phyloP scores from a whole-genome alignment of 345 rosid species.

The Eucalyptus fibrosa region DNA sequence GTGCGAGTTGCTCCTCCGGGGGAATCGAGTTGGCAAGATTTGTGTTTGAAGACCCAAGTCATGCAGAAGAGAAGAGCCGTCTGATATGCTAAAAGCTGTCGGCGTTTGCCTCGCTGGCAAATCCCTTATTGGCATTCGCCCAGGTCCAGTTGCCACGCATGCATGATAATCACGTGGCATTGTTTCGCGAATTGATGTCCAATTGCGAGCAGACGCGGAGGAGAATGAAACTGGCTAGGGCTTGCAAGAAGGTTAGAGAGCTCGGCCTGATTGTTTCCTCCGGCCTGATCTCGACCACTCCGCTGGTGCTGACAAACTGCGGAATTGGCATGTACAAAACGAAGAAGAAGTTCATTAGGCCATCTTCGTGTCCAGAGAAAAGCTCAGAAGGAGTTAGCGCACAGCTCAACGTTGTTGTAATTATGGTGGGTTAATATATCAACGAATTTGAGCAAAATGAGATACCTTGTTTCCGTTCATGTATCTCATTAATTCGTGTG shows the following conservation, averaged over 20 bases:
- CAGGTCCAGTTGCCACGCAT: constrained; percentile 12
- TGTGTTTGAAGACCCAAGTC: background rate
- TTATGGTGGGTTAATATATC: too few relatives aligned
- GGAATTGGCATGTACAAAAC: too few relatives aligned
- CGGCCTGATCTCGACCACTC: constrained; percentile 14
- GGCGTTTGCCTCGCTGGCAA: constrained; percentile 25
- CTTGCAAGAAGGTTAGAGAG: constrained; percentile 31
- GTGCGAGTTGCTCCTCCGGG: constrained; percentile 55
- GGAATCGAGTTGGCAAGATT: constrained; percentile 21
- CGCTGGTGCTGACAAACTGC: constrained; percentile 25
- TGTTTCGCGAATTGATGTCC: constrained; percentile 32
- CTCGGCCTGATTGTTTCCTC: constrained; percentile 32
- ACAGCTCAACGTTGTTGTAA: too few relatives aligned
- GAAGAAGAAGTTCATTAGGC: too few relatives aligned
- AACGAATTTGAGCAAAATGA: too few relatives aligned
- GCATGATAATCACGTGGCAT: constrained; percentile 24
- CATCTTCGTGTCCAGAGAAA: too few relatives aligned
- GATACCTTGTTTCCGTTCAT: too few relatives aligned
- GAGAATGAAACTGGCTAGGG: constrained; percentile 18
- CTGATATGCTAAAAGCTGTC: constrained; percentile 35
- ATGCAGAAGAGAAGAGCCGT: background rate
- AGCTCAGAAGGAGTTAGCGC: too few relatives aligned
- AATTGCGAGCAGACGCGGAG: constrained; percentile 26
- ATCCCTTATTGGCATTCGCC: constrained; percentile 35
- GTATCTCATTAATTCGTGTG: too few relatives aligned